Percentiles rank a stretch among this genome's conserved stretches.
Conservation (phyloP, 75 land plant genomes). For the Cupressus sempervirens region DNA sequence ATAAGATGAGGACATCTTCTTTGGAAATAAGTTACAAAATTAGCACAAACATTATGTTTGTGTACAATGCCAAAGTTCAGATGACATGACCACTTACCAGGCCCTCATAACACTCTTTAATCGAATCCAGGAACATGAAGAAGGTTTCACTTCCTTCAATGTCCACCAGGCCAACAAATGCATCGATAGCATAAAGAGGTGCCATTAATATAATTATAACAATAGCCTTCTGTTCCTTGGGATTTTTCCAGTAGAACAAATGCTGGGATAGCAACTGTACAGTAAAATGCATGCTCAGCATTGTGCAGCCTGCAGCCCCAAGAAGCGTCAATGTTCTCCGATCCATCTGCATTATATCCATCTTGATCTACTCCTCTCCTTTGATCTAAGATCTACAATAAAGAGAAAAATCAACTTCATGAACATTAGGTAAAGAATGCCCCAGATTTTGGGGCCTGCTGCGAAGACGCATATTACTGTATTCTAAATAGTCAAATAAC, state of each 20-base stretch:
- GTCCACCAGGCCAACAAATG: conserved; percentile 84
- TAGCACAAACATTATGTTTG: not conserved
- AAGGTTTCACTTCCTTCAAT: conserved; percentile 66
- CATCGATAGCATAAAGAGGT: conserved; percentile 83
- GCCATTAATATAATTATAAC: conserved; percentile 89
- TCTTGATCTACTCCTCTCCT: conserved; percentile 1
- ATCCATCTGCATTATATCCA: conserved; percentile 13
- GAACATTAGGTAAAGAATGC: not conserved
- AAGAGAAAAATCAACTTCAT: not conserved
- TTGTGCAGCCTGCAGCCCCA: conserved; percentile 52
- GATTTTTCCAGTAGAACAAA: conserved; percentile 94
- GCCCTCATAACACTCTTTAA: conserved; percentile 97
- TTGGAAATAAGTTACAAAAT: too few relatives aligned
- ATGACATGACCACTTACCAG: conserved; percentile 42
- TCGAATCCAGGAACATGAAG: conserved; percentile 76
- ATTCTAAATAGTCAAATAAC: not conserved
- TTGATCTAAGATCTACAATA: not conserved
- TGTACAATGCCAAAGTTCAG: not conserved
- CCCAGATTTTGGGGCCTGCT: not conserved
- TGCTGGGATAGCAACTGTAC: conserved; percentile 76
- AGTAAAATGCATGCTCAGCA: conserved; percentile 74
- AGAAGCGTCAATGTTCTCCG: conserved; percentile 43
- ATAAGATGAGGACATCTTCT: not conserved
- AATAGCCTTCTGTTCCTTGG: conserved; percentile 93
- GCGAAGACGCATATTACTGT: not conserved